Conservation (phyloP, 2,329 filamentous ascomycete genomes). For the Monilinia polystroma region DNA sequence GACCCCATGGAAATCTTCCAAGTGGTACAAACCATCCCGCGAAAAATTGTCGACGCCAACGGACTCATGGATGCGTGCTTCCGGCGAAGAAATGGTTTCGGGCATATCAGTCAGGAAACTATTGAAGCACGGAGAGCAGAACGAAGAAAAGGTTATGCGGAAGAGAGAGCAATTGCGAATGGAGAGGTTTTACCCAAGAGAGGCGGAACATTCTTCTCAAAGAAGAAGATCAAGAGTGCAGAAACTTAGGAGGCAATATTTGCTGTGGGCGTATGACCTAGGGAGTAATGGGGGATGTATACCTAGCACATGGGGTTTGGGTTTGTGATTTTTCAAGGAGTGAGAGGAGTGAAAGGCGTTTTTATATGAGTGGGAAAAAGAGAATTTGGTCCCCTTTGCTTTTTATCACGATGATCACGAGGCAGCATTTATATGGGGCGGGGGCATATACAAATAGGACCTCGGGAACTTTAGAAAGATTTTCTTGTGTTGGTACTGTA, state of each 20-base stretch:
- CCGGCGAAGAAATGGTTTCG: conserved; percentile 74
- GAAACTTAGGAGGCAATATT: conserved; percentile 7
- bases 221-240: conserved; percentile 12
- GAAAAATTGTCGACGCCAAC: conserved; percentile 79
- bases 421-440: conserved; percentile 19
- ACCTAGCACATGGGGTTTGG: conserved; percentile 19
- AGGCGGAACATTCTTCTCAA: conserved; percentile 22
- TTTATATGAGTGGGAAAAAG: conserved; percentile 16
- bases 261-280: conserved; percentile 8
- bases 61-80: conserved; percentile 80
- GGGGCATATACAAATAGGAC: conserved; percentile 17
- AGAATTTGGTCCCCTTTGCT: conserved; percentile 19
- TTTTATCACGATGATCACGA: conserved; percentile 23
- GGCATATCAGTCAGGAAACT: conserved; percentile 75
- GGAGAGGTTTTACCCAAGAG: conserved; percentile 19
- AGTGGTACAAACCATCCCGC: conserved; percentile 83
- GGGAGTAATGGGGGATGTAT: conserved; percentile 13
- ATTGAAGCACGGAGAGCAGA: conserved; percentile 76
- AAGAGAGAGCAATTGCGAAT: conserved; percentile 37
- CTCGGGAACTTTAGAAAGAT: conserved; percentile 17
- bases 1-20: conserved; percentile 97
- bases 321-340: neutral
- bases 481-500: conserved; percentile 19
- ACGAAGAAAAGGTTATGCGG: conserved; percentile 51
- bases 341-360: conserved; percentile 1